Conservation (phyloP, 805 yeast species). For the Candida tibetensis region DNA sequence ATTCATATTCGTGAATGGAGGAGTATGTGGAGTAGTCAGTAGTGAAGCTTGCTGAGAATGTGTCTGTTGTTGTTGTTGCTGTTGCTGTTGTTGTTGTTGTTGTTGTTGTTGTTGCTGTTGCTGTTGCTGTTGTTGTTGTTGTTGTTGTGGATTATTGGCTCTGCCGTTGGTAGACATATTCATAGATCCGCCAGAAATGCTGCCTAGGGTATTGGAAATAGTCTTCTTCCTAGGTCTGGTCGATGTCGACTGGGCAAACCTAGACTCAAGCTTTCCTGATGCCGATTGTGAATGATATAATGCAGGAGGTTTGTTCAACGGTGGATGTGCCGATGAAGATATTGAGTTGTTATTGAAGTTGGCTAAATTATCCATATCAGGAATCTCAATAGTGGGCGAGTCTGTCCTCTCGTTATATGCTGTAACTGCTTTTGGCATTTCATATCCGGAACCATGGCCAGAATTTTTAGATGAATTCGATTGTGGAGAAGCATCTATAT, state of each 20-base stretch:
- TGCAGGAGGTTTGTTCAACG: constrained; percentile 41
- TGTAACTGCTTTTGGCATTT: constrained; percentile 8
- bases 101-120: constrained; percentile 3
- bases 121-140: constrained; percentile 7
- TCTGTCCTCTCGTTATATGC: constrained; percentile 35
- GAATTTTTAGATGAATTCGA: constrained; percentile 1
- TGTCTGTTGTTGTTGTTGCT: constrained; percentile 26
- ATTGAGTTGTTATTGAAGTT: constrained; percentile 14
- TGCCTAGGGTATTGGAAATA: constrained; percentile 34
- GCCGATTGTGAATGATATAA: constrained; percentile 44
- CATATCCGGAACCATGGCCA: constrained; percentile 5
- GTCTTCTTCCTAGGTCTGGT: constrained; percentile 37
- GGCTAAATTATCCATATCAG: constrained; percentile 52
- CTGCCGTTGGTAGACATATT: constrained; percentile 14
- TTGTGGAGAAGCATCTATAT: constrained; percentile 19
- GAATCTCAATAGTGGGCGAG: constrained; percentile 68
- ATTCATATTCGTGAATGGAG: constrained; percentile 40
- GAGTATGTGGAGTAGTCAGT: constrained; percentile 38
- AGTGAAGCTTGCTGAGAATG: too few species aligned
- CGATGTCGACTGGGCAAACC: constrained; percentile 14
- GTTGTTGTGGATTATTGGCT: neutral
- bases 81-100: constrained; percentile 3
- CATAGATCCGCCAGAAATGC: constrained; percentile 26
- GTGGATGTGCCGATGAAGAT: constrained; percentile 12
- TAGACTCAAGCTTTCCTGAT: constrained; percentile 36